These are phyloP conservation scores for Beauveria scarabaeidicola DNA, from an alignment of 2,329 filamentous ascomycete species.

Conservation along the genomic window DNA sequence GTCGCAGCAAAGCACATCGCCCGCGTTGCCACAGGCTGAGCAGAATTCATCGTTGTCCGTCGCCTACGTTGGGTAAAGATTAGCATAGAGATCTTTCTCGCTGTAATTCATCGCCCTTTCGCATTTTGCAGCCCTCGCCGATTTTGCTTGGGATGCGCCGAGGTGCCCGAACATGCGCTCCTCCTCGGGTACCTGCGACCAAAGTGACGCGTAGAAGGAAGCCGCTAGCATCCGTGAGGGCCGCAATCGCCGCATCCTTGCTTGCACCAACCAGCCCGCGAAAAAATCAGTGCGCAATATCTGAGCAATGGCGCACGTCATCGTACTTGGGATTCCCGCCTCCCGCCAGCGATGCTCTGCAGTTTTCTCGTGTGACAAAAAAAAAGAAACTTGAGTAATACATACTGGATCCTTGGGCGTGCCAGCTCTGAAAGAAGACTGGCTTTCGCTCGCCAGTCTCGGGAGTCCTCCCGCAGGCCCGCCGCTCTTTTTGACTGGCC, in stretches of 20 bases:
- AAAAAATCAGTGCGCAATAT: constrained; percentile 2
- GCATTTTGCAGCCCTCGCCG: not conserved
- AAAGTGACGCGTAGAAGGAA: not conserved
- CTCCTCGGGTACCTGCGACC: not conserved
- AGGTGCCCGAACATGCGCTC: not conserved
- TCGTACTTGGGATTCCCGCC: not conserved
- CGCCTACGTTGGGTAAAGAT: constrained; percentile 21
- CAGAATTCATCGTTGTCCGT: constrained; percentile 84
- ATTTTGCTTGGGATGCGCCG: not conserved
- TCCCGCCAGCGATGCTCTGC: not conserved
- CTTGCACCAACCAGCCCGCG: not conserved
- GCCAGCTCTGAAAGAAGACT: constrained; percentile 53
- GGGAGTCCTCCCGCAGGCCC: constrained; percentile 61
- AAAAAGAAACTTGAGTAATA: constrained; percentile 4
- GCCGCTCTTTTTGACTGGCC: constrained; percentile 64
- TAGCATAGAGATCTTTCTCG: constrained; percentile 22
- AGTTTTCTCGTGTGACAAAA: not conserved
- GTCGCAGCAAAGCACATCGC: constrained; percentile 87
- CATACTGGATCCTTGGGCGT: constrained; percentile 45
- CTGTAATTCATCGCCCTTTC: not conserved
- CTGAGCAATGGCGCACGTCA: not conserved
- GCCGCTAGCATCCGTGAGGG: not conserved
- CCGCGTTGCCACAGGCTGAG: constrained; percentile 73
- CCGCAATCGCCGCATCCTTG: not conserved
- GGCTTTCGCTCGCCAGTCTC: constrained; percentile 54